A percentile compares a stretch with the other conserved stretches of the same genome.
Conservation (phyloP, 139 green algal species). For the Picochlorum sp. region DNA sequence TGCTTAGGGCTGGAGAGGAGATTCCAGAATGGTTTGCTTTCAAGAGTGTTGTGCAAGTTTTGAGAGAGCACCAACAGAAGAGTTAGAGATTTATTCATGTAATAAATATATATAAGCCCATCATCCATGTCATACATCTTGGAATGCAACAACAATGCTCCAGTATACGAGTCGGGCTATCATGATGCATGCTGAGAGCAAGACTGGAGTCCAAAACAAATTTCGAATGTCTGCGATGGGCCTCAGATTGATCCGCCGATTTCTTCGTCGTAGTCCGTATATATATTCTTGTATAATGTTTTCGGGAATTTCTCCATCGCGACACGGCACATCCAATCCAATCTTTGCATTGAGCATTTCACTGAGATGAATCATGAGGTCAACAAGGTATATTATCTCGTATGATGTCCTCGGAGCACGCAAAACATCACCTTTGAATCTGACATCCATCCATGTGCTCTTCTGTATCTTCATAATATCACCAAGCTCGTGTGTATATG, state of each 20-base stretch:
- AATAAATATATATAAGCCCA: background rate
- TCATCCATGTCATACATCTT: background rate
- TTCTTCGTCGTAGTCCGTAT: constrained; percentile 16
- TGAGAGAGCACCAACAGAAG: constrained; percentile 46
- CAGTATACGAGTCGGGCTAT: background rate
- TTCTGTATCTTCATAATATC: constrained; percentile 23
- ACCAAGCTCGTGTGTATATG: background rate
- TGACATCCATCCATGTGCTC: constrained; percentile 41
- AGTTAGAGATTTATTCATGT: background rate
- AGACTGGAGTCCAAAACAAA: constrained; percentile 37
- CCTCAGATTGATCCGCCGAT: constrained; percentile 63
- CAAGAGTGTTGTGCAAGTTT: constrained; percentile 85
- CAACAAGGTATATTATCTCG: constrained; percentile 63
- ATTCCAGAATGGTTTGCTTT: constrained; percentile 98
- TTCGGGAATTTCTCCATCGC: constrained; percentile 38
- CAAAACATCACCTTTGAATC: constrained; percentile 70
- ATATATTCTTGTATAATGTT: constrained; percentile 39
- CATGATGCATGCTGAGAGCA: background rate
- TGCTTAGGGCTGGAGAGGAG: constrained; percentile 78
- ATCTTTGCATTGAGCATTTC: constrained; percentile 36
- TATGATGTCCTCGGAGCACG: constrained; percentile 57
- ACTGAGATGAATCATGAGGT: constrained; percentile 46
- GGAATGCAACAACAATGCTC: background rate
- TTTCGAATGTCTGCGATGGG: constrained; percentile 60
- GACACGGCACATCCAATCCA: constrained; percentile 36